phyloP scores from a whole-genome alignment of 148 eudicot genomes.

The Amaranthus cruentus region DNA sequence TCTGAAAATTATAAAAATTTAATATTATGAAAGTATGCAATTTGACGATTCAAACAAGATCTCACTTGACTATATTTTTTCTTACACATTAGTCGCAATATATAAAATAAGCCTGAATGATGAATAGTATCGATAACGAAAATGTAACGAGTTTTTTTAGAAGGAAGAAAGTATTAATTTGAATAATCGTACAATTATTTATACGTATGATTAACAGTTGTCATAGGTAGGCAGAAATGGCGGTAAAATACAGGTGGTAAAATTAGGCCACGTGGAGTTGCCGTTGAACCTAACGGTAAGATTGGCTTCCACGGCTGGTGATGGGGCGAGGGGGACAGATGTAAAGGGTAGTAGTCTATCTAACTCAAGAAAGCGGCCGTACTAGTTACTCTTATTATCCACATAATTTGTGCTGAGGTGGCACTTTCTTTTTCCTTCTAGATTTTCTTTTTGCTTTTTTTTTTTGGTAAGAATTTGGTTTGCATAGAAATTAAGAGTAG shows the following conservation, averaged over 20 bases:
- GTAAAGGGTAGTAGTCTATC: slow-evolving; percentile 18
- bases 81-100: too few species aligned
- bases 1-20: too few species aligned
- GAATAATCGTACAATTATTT: too few species aligned
- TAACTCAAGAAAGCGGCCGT: slow-evolving; percentile 6
- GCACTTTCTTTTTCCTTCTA: not conserved
- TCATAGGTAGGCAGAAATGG: slow-evolving; percentile 17
- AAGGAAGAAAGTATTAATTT: too few species aligned
- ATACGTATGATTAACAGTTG: not conserved
- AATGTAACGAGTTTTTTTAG: too few species aligned
- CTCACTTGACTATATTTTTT: too few species aligned
- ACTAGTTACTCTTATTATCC: slow-evolving; percentile 2
- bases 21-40: too few species aligned
- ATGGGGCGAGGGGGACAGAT: not conserved
- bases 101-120: too few species aligned
- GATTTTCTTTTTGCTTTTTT: not conserved
- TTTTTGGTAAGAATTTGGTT: slow-evolving; percentile 12
- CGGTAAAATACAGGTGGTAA: slow-evolving; percentile 8
- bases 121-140: too few species aligned
- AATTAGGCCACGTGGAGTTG: slow-evolving; percentile 24
- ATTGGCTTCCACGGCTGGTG: slow-evolving; percentile 25
- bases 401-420: slow-evolving; percentile 6
- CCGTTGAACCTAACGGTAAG: slow-evolving; percentile 17
- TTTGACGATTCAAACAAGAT: too few species aligned
- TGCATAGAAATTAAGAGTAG: not conserved